phyloP scores from a whole-genome alignment of 78 protist species.

The Dictyostelium capitatum region DNA sequence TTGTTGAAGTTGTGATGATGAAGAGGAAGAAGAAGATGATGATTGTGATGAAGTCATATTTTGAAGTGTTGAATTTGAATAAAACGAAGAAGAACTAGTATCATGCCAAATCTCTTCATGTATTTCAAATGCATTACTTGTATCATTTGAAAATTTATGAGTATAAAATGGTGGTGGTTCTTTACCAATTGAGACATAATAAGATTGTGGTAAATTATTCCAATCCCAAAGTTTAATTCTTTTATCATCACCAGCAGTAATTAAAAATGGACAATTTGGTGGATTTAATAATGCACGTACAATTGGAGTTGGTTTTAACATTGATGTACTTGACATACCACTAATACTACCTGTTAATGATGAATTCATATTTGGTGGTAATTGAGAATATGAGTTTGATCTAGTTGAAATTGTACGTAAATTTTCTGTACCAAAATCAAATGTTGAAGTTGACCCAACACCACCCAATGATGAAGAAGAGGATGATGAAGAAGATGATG shows the following conservation, averaged over 20 bases:
- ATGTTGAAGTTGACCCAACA: not conserved
- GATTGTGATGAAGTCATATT: not conserved
- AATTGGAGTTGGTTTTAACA: slow-evolving; percentile 17
- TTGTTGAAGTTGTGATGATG: not conserved
- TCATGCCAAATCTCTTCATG: slow-evolving; percentile 72
- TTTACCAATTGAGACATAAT: slow-evolving; percentile 53
- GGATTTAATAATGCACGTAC: slow-evolving; percentile 72
- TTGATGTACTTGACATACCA: not conserved
- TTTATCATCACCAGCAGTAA: slow-evolving; percentile 84
- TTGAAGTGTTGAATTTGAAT: slow-evolving; percentile 15
- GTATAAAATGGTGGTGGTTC: slow-evolving; percentile 54
- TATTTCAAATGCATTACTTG: slow-evolving; percentile 40
- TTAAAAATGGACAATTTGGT: slow-evolving; percentile 49
- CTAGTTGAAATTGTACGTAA: not conserved
- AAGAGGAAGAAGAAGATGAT: not conserved
- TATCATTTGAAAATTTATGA: slow-evolving; percentile 31
- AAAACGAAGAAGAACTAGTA: slow-evolving; percentile 19
- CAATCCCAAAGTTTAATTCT: slow-evolving; percentile 76
- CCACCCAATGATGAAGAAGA: too few species aligned
- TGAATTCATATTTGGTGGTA: not conserved
- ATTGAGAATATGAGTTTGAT: slow-evolving; percentile 17
- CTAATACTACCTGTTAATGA: not conserved
- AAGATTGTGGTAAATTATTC: slow-evolving; percentile 16
- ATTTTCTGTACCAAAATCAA: slow-evolving; percentile 65
- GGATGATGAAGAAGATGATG: not conserved